phyloP scores from a whole-genome alignment of 2,329 filamentous ascomycete genomes.

The Akanthomyces uredinophilus region DNA sequence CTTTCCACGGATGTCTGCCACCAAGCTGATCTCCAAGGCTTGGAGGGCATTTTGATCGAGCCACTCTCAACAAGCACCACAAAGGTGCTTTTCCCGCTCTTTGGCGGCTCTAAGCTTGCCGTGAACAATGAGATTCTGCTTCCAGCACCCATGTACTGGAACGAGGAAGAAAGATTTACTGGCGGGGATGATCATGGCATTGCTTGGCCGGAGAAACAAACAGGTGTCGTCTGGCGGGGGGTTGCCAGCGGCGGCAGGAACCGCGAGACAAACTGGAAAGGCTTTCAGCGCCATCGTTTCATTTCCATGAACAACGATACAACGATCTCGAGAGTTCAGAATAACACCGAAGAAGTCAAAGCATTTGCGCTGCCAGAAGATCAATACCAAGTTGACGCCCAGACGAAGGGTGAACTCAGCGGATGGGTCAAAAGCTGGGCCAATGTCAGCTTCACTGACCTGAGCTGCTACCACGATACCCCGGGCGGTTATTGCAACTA shows the following conservation, averaged over 20 bases:
- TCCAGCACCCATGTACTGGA: conserved; percentile 62
- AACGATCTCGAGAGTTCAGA: conserved; percentile 45
- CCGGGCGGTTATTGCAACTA: conserved; percentile 42
- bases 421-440: conserved; percentile 46
- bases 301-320: conserved; percentile 68
- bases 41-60: conserved; percentile 61
- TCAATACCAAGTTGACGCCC: conserved; percentile 44
- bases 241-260: conserved; percentile 62
- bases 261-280: conserved; percentile 57
- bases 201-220: conserved; percentile 52
- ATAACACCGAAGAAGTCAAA: conserved; percentile 34
- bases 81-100: conserved; percentile 57
- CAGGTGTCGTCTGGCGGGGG: conserved; percentile 58
- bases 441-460: conserved; percentile 50
- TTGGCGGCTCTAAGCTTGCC: conserved; percentile 62
- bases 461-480: conserved; percentile 42
- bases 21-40: conserved; percentile 56
- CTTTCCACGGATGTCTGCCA: conserved; percentile 59
- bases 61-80: conserved; percentile 53
- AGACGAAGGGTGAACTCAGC: conserved; percentile 38
- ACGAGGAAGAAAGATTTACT: conserved; percentile 58
- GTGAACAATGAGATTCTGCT: conserved; percentile 68
- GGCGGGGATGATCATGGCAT: conserved; percentile 48
- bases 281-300: conserved; percentile 72
- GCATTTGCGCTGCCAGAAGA: conserved; percentile 51